These are phyloP conservation scores for Tricholoma sp. DNA, from an alignment of 768 basidiomycete genomes.

Conservation along the genomic window DNA sequence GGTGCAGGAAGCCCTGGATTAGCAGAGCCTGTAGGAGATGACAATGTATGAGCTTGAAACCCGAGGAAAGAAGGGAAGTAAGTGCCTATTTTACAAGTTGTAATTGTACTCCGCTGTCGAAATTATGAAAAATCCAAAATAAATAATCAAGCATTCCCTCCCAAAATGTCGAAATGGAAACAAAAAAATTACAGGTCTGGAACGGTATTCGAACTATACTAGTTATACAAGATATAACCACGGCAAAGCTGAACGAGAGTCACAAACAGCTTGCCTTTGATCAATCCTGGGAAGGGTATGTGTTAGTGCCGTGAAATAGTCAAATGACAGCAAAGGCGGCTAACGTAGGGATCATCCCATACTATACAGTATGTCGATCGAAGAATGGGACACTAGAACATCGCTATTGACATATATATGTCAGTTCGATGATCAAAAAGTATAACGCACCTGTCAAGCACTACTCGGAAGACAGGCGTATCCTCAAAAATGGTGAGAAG, in stretches of 20 bases:
- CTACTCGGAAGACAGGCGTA: constrained; percentile 8
- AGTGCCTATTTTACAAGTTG: not conserved
- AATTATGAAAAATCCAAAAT: not conserved
- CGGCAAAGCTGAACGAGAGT: not conserved
- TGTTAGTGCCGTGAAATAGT: not conserved
- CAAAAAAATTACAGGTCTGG: not conserved
- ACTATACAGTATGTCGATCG: too few relatives aligned
- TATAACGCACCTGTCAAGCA: not conserved
- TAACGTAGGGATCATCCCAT: not conserved
- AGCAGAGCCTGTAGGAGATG: constrained; percentile 42
- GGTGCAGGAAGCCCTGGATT: constrained; percentile 71
- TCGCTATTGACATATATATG: not conserved
- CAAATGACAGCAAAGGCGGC: not conserved
- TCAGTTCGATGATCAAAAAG: not conserved
- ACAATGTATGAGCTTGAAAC: constrained; percentile 3
- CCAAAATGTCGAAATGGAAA: not conserved
- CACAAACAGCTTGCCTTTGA: not conserved
- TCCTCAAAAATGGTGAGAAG: constrained; percentile 10
- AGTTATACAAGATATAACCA: not conserved
- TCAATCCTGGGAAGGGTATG: not conserved
- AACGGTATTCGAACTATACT: too few relatives aligned
- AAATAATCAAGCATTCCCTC: not conserved
- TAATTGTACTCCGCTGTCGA: not conserved
- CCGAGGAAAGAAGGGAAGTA: not conserved
- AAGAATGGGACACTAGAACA: not conserved